These are phyloP conservation scores for Erodium texanum DNA, from an alignment of 441 rosid genomes.

Conservation along the genomic window DNA sequence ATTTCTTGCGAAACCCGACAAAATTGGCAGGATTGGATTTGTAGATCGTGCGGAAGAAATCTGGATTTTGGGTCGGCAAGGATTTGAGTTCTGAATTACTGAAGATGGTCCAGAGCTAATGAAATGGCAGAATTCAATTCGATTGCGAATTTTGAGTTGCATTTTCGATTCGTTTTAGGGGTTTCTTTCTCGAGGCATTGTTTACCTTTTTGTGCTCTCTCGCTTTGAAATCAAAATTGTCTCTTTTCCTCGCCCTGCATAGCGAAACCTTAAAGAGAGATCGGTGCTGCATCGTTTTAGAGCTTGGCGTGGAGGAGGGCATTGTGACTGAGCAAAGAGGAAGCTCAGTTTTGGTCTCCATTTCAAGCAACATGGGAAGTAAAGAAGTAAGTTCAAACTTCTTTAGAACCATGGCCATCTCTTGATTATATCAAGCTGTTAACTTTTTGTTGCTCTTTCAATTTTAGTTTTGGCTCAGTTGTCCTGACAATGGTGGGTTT, in stretches of 20 bases:
- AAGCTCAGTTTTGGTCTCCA: background rate
- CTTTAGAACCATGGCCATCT: background rate
- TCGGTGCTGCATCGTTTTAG: background rate
- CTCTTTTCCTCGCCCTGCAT: background rate
- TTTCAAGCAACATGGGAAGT: background rate
- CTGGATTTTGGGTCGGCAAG: background rate
- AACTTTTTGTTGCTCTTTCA: background rate
- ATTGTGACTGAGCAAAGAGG: background rate
- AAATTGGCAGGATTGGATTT: background rate
- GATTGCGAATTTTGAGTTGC: constrained; percentile 7
- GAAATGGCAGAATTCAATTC: background rate
- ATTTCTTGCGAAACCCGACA: background rate
- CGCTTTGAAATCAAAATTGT: background rate
- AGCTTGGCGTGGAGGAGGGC: background rate
- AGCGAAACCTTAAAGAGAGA: background rate
- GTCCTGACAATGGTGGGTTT: background rate
- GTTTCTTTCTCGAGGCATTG: background rate
- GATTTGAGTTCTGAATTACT: background rate
- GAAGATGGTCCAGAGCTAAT: background rate
- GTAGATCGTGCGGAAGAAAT: background rate
- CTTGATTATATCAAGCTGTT: background rate
- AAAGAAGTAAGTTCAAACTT: background rate
- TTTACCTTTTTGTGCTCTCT: background rate
- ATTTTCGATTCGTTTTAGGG: background rate
- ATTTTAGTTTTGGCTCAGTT: background rate